phyloP scores from a whole-genome alignment of 2,329 filamentous ascomycete species.

The Fusarium pseudocircinatum region DNA sequence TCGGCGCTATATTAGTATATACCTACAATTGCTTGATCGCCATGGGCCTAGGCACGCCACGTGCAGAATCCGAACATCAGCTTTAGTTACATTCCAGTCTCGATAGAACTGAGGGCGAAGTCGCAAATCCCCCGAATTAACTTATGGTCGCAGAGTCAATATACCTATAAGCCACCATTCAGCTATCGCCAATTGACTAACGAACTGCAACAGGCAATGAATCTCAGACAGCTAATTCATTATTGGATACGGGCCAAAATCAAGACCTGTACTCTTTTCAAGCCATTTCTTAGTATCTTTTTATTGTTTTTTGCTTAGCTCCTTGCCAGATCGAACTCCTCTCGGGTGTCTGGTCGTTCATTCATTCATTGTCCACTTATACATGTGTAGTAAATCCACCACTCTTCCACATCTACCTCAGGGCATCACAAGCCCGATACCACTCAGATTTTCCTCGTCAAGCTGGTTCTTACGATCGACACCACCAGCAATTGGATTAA shows the following conservation, averaged over 20 bases:
- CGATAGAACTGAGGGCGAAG: neutral
- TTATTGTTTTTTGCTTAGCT: constrained; percentile 2
- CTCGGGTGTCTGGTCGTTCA: neutral
- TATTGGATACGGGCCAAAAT: constrained; percentile 8
- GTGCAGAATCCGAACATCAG: constrained; percentile 14
- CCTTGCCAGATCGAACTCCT: neutral
- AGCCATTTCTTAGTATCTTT: constrained; percentile 13
- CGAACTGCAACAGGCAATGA: neutral
- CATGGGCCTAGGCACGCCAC: constrained; percentile 5
- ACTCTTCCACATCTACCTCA: neutral
- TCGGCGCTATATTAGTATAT: neutral
- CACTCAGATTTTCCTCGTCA: constrained; percentile 81
- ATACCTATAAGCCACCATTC: neutral
- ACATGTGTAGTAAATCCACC: neutral
- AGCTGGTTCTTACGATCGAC: constrained; percentile 82
- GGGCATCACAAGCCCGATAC: constrained; percentile 87
- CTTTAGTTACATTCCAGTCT: constrained; percentile 13
- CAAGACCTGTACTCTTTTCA: neutral
- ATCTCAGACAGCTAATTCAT: neutral
- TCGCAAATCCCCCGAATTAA: neutral
- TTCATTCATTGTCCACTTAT: neutral
- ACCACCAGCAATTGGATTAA: constrained; percentile 84
- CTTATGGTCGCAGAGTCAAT: neutral
- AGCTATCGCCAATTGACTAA: neutral
- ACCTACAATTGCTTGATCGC: neutral